Conservation (phyloP, 257 asterid species). For the Echium plantagineum region DNA sequence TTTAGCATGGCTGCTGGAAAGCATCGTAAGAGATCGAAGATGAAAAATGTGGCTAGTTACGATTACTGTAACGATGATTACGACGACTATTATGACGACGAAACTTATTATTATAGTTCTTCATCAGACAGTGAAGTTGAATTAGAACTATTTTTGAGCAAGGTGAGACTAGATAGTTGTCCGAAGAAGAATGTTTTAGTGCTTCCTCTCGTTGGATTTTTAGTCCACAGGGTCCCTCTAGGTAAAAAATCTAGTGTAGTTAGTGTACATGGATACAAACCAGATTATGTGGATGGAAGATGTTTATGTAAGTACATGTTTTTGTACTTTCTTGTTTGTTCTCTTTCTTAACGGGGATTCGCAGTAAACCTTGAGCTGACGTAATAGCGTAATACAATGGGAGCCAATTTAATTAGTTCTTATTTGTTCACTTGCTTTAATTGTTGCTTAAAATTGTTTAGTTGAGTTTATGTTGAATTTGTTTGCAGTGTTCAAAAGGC, state of each 20-base stretch:
- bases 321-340: background rate
- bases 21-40: conserved; percentile 6
- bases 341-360: too few species aligned
- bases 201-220: conserved; percentile 42
- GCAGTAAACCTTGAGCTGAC: too few species aligned
- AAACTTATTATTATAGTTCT: too few species aligned
- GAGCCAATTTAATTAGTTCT: too few species aligned
- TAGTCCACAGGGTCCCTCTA: conserved; percentile 30
- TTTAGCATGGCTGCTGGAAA: background rate
- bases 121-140: background rate
- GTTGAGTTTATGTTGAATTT: background rate
- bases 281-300: conserved; percentile 19
- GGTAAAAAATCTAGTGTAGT: conserved; percentile 7
- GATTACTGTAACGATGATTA: conserved; percentile 12
- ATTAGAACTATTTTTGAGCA: conserved; percentile 29
- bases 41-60: conserved; percentile 12
- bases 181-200: conserved; percentile 49
- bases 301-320: conserved; percentile 17
- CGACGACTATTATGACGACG: too few species aligned
- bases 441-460: too few species aligned
- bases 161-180: conserved; percentile 28
- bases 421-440: background rate
- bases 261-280: too few species aligned
- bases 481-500: conserved; percentile 37
- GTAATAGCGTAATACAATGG: too few species aligned